Percentiles rank a stretch among this genome's conserved stretches.
These are phyloP conservation scores for Talaromyces adpressus DNA, from an alignment of 495 filamentous ascomycete species.

Conservation along the genomic window DNA sequence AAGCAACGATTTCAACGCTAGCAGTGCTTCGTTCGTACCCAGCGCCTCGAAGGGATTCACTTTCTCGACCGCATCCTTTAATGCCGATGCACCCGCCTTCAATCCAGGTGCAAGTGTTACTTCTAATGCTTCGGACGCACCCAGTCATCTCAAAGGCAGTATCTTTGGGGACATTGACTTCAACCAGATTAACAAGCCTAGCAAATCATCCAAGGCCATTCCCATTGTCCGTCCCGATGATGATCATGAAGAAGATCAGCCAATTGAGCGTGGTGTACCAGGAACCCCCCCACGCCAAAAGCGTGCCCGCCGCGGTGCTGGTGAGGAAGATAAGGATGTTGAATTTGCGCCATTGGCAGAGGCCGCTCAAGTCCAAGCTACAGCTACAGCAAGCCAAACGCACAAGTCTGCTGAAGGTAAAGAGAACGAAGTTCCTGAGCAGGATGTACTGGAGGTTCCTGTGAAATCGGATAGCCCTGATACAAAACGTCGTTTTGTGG, in stretches of 20 bases:
- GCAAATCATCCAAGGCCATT: conserved; percentile 71
- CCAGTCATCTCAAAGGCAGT: conserved; percentile 29
- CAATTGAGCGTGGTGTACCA: conserved; percentile 29
- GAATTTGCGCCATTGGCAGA: conserved; percentile 54
- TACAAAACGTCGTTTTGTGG: conserved; percentile 7
- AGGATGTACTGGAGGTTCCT: neutral
- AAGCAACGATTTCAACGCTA: conserved; percentile 22
- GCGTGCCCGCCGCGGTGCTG: conserved; percentile 53
- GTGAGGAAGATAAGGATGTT: conserved; percentile 60
- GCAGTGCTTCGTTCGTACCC: conserved; percentile 14
- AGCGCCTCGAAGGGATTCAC: conserved; percentile 53
- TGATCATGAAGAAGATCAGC: conserved; percentile 32
- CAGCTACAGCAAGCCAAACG: conserved; percentile 19
- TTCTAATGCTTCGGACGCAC: conserved; percentile 18
- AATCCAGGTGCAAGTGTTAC: conserved; percentile 45
- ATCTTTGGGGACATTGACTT: conserved; percentile 76
- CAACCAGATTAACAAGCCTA: conserved; percentile 51
- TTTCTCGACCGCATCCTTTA: conserved; percentile 69
- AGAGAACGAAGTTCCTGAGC: conserved; percentile 33
- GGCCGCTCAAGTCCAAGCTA: conserved; percentile 27
- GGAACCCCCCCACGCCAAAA: conserved; percentile 57
- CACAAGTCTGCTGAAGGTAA: conserved; percentile 35
- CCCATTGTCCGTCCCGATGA: conserved; percentile 69
- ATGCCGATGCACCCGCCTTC: conserved; percentile 75
- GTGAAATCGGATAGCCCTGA: conserved; percentile 1